A percentile compares a stretch with the other conserved stretches of the same genome.
phyloP scores from a whole-genome alignment of 192 early-diverging fungal species.

The Dimargaris cristalligena region DNA sequence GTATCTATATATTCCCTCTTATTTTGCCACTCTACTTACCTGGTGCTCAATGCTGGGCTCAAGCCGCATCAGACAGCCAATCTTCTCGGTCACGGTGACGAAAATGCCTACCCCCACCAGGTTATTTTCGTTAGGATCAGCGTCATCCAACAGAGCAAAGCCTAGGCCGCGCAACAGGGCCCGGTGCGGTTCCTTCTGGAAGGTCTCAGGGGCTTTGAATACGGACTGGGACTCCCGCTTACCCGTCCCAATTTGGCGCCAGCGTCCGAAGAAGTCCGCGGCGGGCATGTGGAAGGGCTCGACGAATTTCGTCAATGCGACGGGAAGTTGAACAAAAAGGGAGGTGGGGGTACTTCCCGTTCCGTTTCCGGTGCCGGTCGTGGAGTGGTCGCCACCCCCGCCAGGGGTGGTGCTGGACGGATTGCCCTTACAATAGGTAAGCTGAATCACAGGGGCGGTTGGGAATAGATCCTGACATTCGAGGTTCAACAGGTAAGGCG shows the following conservation, averaged over 20 bases:
- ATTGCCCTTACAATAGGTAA: slow-evolving; percentile 45
- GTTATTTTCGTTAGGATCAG: slow-evolving; percentile 82
- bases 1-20: neutral
- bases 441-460: slow-evolving; percentile 42
- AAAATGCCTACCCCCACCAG: slow-evolving; percentile 73
- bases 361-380: no score
- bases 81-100: slow-evolving; percentile 39
- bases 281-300: slow-evolving; percentile 60
- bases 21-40: slow-evolving; percentile 27
- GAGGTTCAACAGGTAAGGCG: slow-evolving; percentile 50
- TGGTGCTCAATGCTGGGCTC: slow-evolving; percentile 73
- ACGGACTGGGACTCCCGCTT: slow-evolving; percentile 61
- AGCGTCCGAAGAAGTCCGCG: slow-evolving; percentile 71
- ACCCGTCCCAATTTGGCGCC: slow-evolving; percentile 74
- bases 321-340: slow-evolving; percentile 58
- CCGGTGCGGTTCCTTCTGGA: slow-evolving; percentile 33
- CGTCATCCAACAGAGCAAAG: slow-evolving; percentile 58
- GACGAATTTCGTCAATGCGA: slow-evolving; percentile 73
- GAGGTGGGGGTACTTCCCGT: slow-evolving; percentile 17
- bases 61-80: slow-evolving; percentile 71
- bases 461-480: slow-evolving; percentile 46
- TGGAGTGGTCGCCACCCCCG: no score
- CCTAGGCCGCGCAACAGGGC: slow-evolving; percentile 45
- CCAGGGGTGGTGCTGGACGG: neutral
- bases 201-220: slow-evolving; percentile 28